A percentile compares a stretch with the other conserved stretches of the same genome.
These are phyloP conservation scores for Suhomyces sp. DNA, from an alignment of 805 yeast species.

Conservation along the genomic window DNA sequence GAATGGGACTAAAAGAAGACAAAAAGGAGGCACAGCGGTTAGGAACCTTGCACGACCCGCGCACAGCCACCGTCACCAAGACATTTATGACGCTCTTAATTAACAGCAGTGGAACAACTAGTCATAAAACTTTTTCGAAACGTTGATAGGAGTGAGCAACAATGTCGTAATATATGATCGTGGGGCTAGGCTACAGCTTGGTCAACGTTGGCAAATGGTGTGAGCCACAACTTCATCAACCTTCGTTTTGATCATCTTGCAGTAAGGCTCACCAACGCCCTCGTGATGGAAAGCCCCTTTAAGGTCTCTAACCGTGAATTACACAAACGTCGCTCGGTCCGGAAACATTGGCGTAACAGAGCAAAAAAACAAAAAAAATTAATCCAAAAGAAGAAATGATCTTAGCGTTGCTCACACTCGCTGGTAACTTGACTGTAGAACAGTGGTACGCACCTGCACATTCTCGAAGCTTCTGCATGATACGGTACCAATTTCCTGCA, in stretches of 20 bases:
- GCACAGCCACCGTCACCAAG: conserved; percentile 5
- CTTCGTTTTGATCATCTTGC: neutral
- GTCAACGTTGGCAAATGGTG: neutral
- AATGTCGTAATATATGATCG: neutral
- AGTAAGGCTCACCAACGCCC: neutral
- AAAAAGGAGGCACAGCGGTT: neutral
- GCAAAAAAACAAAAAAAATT: neutral
- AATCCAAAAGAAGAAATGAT: neutral
- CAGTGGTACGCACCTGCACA: neutral
- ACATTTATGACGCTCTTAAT: neutral
- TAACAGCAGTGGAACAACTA: neutral
- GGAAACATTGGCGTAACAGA: neutral
- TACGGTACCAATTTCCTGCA: neutral
- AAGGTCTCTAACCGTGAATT: neutral
- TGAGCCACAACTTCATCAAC: neutral
- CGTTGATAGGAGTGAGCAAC: neutral
- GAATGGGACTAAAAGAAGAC: neutral
- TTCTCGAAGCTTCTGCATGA: neutral
- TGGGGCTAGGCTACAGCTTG: neutral
- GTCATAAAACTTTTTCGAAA: neutral
- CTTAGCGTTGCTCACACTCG: neutral
- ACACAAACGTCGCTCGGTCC: neutral
- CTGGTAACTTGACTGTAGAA: neutral
- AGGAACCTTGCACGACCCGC: neutral
- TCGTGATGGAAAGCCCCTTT: neutral